Evolutionary conservation across 2,329 filamentous ascomycete genomes (phyloP).

Genomic region (Onygenales sp.): DNA sequence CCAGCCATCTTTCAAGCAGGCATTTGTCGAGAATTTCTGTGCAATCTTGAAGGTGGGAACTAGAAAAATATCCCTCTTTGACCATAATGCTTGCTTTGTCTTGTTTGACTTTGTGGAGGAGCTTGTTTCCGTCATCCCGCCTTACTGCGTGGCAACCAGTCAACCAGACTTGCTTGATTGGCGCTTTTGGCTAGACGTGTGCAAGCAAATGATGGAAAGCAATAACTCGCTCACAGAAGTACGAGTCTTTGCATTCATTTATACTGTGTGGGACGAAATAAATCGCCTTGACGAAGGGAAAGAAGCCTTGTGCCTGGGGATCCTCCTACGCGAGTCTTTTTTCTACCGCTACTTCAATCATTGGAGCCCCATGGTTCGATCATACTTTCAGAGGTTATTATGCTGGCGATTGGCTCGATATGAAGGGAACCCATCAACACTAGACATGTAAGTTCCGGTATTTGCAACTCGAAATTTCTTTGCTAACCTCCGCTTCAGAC

Average conservation of each 20-base stretch:
- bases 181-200: constrained; percentile 78
- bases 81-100: constrained; percentile 76
- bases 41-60: constrained; percentile 64
- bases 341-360: constrained; percentile 83
- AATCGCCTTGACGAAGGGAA: constrained; percentile 58
- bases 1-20: constrained; percentile 47
- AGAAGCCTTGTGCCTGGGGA: constrained; percentile 59
- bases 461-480: not conserved
- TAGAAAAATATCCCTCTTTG: constrained; percentile 66
- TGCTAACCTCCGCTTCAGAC: constrained; percentile 34
- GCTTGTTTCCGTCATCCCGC: constrained; percentile 56
- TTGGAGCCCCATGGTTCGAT: constrained; percentile 91
- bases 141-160: constrained; percentile 45
- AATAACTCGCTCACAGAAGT: constrained; percentile 88
- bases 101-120: constrained; percentile 90
- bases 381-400: constrained; percentile 82
- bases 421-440: constrained; percentile 53
- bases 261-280: constrained; percentile 67
- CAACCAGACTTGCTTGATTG: constrained; percentile 55
- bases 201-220: constrained; percentile 66
- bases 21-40: constrained; percentile 70
- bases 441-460: constrained; percentile 53
- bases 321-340: constrained; percentile 63
- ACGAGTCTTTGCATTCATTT: constrained; percentile 72
- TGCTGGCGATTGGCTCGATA: constrained; percentile 83